Base-by-base conservation (phyloP, 2,329 filamentous ascomycete genomes). In the Shiraia bambusicola region DNA sequence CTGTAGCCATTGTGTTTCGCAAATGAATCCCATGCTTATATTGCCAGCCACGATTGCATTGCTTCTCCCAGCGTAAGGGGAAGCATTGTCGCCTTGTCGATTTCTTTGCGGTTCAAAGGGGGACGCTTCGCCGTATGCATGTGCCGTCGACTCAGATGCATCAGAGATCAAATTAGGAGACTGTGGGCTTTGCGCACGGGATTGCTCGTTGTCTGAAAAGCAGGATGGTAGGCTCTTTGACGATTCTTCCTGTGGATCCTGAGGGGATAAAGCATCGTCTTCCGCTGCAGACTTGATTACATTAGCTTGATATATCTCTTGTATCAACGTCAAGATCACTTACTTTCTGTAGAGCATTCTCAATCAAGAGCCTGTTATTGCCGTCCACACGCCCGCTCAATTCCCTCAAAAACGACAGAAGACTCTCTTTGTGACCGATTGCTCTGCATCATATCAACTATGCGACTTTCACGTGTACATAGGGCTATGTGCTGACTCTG, bases 1-100 rank as follows among this genome's bases (percentile, higher is more conserved):
- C 9, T 45, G 50, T 4, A 57, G 37, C 56, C 56, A 57, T 19
- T 52, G 49, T 2, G 55, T 42, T 33, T 58, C 56, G 1, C 54
- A 61, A 12, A 49, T 52, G 24, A 50, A 44, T 5, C 53, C 53
- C 9, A 52, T 13, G 15, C 26, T 16, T 7, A 14, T 17, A 6
- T n/a, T n/a, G 2, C 35, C 27, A 15, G 29, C 14, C 9, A 13
- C 30, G 14, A 34, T 19, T 24, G 35, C 41, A 5, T 45, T 29
- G 2, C 10, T 30, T 11, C 37, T 37, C 22, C 40, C 13, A 6
- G 17, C 37, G 15, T 32, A 29, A 49, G 53, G 10, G 47, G 51
- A 3, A 47, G 47, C 8, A 44, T 52, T 15, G 44, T 42, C 2
- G 42, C 27, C 28, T 42, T 31, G 14, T 41, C 36, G 24, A 28